Base-by-base conservation (phyloP, 2,329 filamentous ascomycete genomes). In the Nemania abortiva region DNA sequence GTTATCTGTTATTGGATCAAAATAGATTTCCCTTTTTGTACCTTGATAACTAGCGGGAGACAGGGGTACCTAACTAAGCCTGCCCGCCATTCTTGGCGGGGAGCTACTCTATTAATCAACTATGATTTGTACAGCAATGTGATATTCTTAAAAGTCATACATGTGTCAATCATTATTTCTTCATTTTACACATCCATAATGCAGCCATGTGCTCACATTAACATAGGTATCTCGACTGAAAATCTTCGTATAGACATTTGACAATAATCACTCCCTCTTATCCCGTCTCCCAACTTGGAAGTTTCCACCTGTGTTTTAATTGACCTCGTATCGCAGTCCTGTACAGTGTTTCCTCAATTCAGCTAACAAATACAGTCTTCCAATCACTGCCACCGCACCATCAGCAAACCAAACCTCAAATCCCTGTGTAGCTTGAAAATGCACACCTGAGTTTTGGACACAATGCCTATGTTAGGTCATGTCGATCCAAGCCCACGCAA, bases 21-120 rank as follows among this genome's bases (percentile, higher is more conserved):
- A 70, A 73, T 63, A 73, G 65, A 73, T 56, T 73, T 68, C 71
- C 71, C 15, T 57, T 70, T 69, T 69, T 34, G 63, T 34, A 34
- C 31, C 31, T n/a, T n/a, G n/a, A n/a, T 71, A 39, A 61, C 61
- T 72, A 68, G 71, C 57, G 61, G 60, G 52, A 31, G 13, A 34
- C 29, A 4, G 29, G 13, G 15, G 11, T 29, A n/a, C n/a, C n/a
- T n/a, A n/a, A n/a, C n/a, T n/a, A n/a, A 24, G 34, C 54, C 6
- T 52, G 22, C 15, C 22, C 18, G 6, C 11, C 49, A 15, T 52
- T 15, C 15, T 11, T 2, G 1, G 6, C 9, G n/a, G n/a, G n/a
- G n/a, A n/a, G n/a, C 9, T 52, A 52, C 49, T 10, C 22, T 9
- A 47, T 47, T 47, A 47, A 47, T 47, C 13, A 2, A 20, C 15